Conservation (phyloP, 2,329 filamentous ascomycete genomes). For the Xylaria arbuscula region DNA sequence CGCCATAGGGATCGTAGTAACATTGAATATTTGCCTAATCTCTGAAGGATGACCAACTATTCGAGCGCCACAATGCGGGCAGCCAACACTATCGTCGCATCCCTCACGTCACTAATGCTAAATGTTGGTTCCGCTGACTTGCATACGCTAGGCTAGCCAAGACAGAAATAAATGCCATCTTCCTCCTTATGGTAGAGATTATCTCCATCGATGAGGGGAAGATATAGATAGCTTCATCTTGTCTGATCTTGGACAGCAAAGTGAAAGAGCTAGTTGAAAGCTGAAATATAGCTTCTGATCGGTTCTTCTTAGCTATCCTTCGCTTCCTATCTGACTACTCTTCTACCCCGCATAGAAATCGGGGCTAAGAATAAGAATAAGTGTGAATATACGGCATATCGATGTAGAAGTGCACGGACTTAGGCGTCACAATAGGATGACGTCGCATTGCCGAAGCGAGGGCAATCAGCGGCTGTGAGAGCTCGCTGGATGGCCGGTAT, state of each 20-base stretch:
- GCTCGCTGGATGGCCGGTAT: conserved; percentile 38
- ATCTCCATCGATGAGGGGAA: conserved; percentile 5
- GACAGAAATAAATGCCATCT: conserved; percentile 21
- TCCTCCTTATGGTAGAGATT: conserved; percentile 26
- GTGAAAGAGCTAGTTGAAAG: background rate
- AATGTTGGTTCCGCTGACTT: conserved; percentile 23
- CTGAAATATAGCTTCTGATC: background rate
- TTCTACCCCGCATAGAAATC: conserved; percentile 28
- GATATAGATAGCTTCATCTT: background rate
- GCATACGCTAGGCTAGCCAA: conserved; percentile 23
- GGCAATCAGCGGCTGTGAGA: conserved; percentile 36
- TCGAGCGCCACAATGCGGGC: conserved; percentile 30
- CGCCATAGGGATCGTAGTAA: background rate
- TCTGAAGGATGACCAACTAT: conserved; percentile 19
- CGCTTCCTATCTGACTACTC: background rate
- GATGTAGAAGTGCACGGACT: conserved; percentile 20
- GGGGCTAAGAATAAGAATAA: conserved; percentile 33
- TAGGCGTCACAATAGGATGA: conserved; percentile 17
- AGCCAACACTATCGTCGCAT: conserved; percentile 11
- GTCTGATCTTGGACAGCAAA: background rate
- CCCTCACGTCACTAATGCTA: background rate
- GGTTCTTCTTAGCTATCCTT: background rate
- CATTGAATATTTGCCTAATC: conserved; percentile 4
- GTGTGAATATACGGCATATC: conserved; percentile 1
- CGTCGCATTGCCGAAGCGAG: conserved; percentile 40